Evolutionary conservation across 768 basidiomycete genomes (phyloP).

Genomic region (Thelephora ganbajun): DNA sequence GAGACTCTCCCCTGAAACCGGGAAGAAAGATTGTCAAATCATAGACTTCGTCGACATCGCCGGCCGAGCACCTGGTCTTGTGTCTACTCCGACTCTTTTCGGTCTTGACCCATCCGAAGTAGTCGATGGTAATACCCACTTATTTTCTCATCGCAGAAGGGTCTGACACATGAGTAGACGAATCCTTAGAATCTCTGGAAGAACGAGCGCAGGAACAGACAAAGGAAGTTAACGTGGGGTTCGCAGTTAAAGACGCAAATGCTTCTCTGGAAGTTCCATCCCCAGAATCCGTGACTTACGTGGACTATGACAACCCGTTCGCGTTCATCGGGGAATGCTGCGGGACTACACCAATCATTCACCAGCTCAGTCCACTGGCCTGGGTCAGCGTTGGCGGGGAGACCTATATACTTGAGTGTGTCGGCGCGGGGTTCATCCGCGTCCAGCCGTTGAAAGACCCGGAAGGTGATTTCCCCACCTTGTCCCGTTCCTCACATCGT

Average conservation of each 20-base stretch:
- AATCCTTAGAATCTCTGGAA: slow-evolving; percentile 33
- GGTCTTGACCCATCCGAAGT: slow-evolving; percentile 66
- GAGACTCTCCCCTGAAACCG: slow-evolving; percentile 67
- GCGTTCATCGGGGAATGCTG: slow-evolving; percentile 34
- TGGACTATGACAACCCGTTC: slow-evolving; percentile 68
- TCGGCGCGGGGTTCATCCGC: slow-evolving; percentile 56
- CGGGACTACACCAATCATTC: slow-evolving; percentile 35
- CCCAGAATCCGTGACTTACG: slow-evolving; percentile 54
- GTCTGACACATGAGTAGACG: too few species aligned
- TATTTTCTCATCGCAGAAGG: too few species aligned
- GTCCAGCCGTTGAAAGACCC: slow-evolving; percentile 32
- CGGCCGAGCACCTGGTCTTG: slow-evolving; percentile 50
- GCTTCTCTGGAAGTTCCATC: slow-evolving; percentile 27
- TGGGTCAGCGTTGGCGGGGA: slow-evolving; percentile 75
- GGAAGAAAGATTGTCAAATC: slow-evolving; percentile 74
- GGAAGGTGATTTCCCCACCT: slow-evolving; percentile 16
- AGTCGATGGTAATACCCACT: slow-evolving; percentile 35
- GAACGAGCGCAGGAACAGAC: slow-evolving; percentile 17
- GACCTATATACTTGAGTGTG: slow-evolving; percentile 59
- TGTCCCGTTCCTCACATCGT: not conserved
- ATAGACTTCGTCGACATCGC: slow-evolving; percentile 85
- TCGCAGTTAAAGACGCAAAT: slow-evolving; percentile 1
- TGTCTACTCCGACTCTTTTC: slow-evolving; percentile 73
- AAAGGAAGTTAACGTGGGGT: not conserved
- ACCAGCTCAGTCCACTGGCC: slow-evolving; percentile 38